phyloP scores from a whole-genome alignment of 495 filamentous ascomycete species.

The Margaritispora aquatica region DNA sequence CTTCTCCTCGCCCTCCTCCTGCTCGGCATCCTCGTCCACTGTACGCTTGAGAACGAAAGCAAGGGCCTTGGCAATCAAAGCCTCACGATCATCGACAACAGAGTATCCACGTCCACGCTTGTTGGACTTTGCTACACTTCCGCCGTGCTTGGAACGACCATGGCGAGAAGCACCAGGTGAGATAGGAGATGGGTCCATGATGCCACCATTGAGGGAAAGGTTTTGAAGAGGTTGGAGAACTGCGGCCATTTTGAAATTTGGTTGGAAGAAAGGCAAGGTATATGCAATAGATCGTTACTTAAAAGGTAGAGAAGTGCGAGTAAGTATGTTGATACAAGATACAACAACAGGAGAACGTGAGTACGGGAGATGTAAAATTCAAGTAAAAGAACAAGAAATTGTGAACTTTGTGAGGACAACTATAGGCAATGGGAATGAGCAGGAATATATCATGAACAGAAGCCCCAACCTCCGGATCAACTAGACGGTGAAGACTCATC shows the following conservation, averaged over 20 bases:
- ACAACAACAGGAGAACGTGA: background rate
- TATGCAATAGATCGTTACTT: background rate
- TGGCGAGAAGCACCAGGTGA: conserved; percentile 36
- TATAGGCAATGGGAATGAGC: background rate
- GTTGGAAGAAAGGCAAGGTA: background rate
- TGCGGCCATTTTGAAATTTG: conserved; percentile 17
- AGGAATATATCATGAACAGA: background rate
- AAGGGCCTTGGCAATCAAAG: conserved; percentile 34
- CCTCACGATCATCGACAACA: conserved; percentile 36
- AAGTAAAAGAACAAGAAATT: background rate
- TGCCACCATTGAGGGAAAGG: conserved; percentile 29
- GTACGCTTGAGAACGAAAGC: conserved; percentile 37
- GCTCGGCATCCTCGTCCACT: conserved; percentile 29
- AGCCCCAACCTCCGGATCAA: background rate
- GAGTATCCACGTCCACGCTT: conserved; percentile 35
- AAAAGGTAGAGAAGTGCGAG: background rate
- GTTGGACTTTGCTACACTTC: conserved; percentile 32
- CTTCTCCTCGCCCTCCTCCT: conserved; percentile 30
- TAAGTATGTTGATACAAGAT: background rate
- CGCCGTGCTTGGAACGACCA: conserved; percentile 34
- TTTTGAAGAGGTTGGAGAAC: conserved; percentile 20
- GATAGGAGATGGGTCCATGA: conserved; percentile 37
- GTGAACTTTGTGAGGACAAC: background rate
- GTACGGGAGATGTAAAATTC: background rate
- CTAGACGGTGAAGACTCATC: background rate